phyloP scores from a whole-genome alignment of 306 rosid genomes.

The Fragaria ananassa region DNA sequence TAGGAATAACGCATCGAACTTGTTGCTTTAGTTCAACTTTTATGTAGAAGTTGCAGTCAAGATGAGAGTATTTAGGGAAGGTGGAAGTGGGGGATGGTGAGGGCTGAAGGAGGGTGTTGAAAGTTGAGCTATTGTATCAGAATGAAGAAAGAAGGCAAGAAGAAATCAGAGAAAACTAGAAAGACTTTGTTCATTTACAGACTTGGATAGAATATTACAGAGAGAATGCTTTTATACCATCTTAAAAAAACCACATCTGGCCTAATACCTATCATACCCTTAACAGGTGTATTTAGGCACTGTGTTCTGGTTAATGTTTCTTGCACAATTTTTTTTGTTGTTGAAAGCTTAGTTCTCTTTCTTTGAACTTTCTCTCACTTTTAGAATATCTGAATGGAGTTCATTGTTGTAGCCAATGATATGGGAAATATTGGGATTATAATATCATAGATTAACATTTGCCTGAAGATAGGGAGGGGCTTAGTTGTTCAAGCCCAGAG shows the following conservation, averaged over 20 bases:
- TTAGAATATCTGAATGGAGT: not conserved
- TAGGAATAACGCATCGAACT: not conserved
- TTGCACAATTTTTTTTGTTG: not conserved
- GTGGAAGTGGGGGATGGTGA: not conserved
- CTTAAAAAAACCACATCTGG: too few relatives aligned
- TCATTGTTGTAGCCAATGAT: not conserved
- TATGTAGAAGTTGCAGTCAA: not conserved
- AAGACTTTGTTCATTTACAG: too few relatives aligned
- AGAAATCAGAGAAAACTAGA: too few relatives aligned
- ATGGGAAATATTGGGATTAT: not conserved
- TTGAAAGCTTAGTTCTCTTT: not conserved
- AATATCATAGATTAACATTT: not conserved
- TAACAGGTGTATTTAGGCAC: not conserved
- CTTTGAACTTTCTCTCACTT: not conserved
- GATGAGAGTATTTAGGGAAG: not conserved
- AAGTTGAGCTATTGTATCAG: too few relatives aligned
- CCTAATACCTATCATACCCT: too few relatives aligned
- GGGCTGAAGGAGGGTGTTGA: not conserved
- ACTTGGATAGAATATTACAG: too few relatives aligned
- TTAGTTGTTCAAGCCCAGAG: not conserved
- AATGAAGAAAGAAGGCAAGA: too few relatives aligned
- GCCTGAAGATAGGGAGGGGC: not conserved
- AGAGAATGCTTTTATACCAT: too few relatives aligned
- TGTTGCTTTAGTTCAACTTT: not conserved
- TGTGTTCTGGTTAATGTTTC: not conserved